phyloP scores from a whole-genome alignment of 1,139 yeast species.

The Yarrowia galli region DNA sequence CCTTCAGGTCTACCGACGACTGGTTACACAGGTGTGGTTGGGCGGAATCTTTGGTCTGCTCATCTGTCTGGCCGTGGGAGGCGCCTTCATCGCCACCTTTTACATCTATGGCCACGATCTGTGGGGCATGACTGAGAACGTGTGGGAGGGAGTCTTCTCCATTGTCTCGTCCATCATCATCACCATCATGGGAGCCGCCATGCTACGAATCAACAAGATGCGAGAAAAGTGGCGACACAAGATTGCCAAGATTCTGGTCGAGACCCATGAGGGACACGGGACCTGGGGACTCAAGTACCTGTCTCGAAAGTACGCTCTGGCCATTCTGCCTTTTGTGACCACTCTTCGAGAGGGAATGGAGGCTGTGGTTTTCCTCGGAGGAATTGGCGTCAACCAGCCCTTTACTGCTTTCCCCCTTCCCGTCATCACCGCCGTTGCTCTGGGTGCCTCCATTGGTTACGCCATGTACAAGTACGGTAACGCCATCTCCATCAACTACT shows the following conservation, averaged over 20 bases:
- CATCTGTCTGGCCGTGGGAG: slow-evolving; percentile 79
- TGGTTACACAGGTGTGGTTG: slow-evolving; percentile 76
- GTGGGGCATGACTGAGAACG: slow-evolving; percentile 86
- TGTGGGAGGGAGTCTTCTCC: slow-evolving; percentile 92
- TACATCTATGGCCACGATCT: slow-evolving; percentile 79
- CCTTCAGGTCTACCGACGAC: slow-evolving; percentile 45
- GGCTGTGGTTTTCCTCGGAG: slow-evolving; percentile 88
- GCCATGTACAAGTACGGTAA: slow-evolving; percentile 80
- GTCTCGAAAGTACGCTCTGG: slow-evolving; percentile 71
- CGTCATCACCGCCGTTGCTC: slow-evolving; percentile 70
- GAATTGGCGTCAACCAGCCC: slow-evolving; percentile 80
- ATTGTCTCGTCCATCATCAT: slow-evolving; percentile 83
- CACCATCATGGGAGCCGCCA: slow-evolving; percentile 89
- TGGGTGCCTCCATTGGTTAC: slow-evolving; percentile 73
- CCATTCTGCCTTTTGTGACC: slow-evolving; percentile 79
- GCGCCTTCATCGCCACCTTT: slow-evolving; percentile 83
- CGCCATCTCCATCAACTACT: slow-evolving; percentile 75
- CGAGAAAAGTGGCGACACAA: slow-evolving; percentile 92
- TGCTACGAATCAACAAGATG: slow-evolving; percentile 88
- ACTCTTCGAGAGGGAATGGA: slow-evolving; percentile 87
- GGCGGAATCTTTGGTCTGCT: slow-evolving; percentile 78
- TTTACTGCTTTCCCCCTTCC: slow-evolving; percentile 86
- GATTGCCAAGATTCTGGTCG: slow-evolving; percentile 74
- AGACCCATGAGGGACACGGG: slow-evolving; percentile 49
- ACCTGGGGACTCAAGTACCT: slow-evolving; percentile 51